Evolutionary conservation across 2,329 filamentous ascomycete species (phyloP).

Genomic region (Cryoendolithus antarcticus): DNA sequence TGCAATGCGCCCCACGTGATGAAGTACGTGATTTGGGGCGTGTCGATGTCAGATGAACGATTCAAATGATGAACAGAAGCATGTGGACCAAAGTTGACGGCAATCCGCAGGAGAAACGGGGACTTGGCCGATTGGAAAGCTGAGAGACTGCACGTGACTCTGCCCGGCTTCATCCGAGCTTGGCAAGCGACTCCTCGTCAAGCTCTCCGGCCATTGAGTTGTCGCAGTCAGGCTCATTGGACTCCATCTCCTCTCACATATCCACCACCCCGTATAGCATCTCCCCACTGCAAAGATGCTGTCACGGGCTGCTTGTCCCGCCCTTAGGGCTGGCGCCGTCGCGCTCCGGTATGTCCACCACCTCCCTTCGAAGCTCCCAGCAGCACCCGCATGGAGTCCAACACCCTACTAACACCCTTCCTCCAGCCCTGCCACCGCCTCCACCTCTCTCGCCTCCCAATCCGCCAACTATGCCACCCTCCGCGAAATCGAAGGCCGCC

Average conservation of each 20-base stretch:
- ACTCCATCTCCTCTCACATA: slow-evolving; percentile 2
- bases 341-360: slow-evolving; percentile 65
- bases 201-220: too few relatives aligned
- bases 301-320: slow-evolving; percentile 91
- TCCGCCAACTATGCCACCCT: slow-evolving; percentile 90
- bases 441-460: slow-evolving; percentile 41
- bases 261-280: slow-evolving; percentile 8
- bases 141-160: too few relatives aligned
- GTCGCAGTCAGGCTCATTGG: too few relatives aligned
- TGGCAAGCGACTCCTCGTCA: too few relatives aligned
- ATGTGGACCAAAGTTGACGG: too few relatives aligned
- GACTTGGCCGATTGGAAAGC: too few relatives aligned
- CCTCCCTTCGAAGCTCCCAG: slow-evolving; percentile 19
- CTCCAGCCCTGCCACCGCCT: slow-evolving; percentile 51
- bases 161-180: too few relatives aligned
- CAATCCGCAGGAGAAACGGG: too few relatives aligned
- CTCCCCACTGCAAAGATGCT: slow-evolving; percentile 50
- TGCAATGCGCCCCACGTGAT: background rate
- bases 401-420: slow-evolving; percentile 1
- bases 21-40: background rate
- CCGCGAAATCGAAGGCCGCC: slow-evolving; percentile 95
- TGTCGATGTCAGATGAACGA: background rate
- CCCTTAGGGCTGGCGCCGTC: slow-evolving; percentile 75
- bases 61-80: background rate
- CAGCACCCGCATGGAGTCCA: slow-evolving; percentile 25